Base-by-base conservation (phyloP, 164 flowering plant genomes). In the Akebia trifoliata region DNA sequence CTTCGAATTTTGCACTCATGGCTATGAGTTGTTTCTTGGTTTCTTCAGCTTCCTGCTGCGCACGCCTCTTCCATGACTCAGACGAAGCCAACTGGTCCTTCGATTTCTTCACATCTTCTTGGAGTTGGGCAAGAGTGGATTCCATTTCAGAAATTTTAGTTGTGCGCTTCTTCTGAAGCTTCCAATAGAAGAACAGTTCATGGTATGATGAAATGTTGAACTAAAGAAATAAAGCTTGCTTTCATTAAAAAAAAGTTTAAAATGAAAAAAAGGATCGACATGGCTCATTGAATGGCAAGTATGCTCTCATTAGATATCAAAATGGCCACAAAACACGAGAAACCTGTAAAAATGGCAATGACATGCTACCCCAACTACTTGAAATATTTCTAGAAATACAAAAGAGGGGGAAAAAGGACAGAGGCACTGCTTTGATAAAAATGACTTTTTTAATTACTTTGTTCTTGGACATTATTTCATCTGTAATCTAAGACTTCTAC, bases 21-120 rank as follows among this genome's bases (percentile, higher is more conserved):
- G 66, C 81, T 8, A 44, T 37, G 8, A 86, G 74, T 65, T 86
- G 81, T 62, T 78, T 77, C 72, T 78, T 76, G 44, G 82, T 64
- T 32, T 86, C 90, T 60, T 86, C 93, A n/a, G 90, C 95, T 28
- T 90, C 92, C 51, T 66, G 74, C 65, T 74, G 73, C 9, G 85
- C 89, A 47, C 61, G 73, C 54, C 47, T 68, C 74, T 77, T 86
- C 29, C 65, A 65, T 66, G 85, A 71, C 60, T 94, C 91, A 3
- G 90, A 80, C 5, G 70, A 65, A 67, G 17, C 59, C 29, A 93
- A 66, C 67, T 83, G 84, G 46, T 83, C 87, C 60, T 79, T 87
- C 5, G 79, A 73, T 47, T 69, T 83, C 74, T 81, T 81, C 50
- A 93, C 70, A 31, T 86, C 89, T 45, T 81, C 80, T 70, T 85